Evolutionary conservation across 768 basidiomycete genomes (phyloP), one percentile per base, ranked within the genome.

Genomic region (Ephemerocybe angulata): DNA sequence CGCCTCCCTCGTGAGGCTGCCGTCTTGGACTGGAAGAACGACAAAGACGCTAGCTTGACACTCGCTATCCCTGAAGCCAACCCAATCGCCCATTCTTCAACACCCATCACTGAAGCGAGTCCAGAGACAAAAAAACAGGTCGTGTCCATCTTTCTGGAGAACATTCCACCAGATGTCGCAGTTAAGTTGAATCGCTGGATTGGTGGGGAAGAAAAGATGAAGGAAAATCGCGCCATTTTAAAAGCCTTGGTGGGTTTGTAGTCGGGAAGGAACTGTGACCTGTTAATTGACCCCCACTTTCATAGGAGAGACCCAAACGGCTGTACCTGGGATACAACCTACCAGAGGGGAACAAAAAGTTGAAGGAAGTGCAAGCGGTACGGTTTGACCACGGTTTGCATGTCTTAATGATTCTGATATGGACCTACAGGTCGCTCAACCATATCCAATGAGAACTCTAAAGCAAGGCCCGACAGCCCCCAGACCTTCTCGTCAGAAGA

Each of bases 171-270:
- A 17, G 63, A 71, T 2, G 61, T 89, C 17, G 84, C 81, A 80
- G 84, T 87, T 53, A 76, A 78, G 0, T 66, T 90, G 37, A 69
- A 71, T 29, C 71, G 78, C 30, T 90, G 88, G 87, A 73, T 76
- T 17, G 87, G 86, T 13, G 74, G 79, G 19, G 72, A 78, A 55
- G 75, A 80, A 25, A 80, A 75, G 44, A 78, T 81, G 54, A 73
- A 76, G 19, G 70, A 77, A 82, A 65, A 73, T 67, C 37, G 68
- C 70, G 40, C 67, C 71, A 41, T 69, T 87, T 25, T 55, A 64
- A 19, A 65, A 70, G 27, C 67, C 31, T 68, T 83, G 56, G 87
- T 88, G 62, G 60, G 73, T 58, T 40, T 52, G 19, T 54, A 24
- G 25, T 22, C 46, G 50, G 11, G 4, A 54, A 17, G 19, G 12